Conservation (phyloP, 345 rosid species). For the Passiflora organensis region DNA sequence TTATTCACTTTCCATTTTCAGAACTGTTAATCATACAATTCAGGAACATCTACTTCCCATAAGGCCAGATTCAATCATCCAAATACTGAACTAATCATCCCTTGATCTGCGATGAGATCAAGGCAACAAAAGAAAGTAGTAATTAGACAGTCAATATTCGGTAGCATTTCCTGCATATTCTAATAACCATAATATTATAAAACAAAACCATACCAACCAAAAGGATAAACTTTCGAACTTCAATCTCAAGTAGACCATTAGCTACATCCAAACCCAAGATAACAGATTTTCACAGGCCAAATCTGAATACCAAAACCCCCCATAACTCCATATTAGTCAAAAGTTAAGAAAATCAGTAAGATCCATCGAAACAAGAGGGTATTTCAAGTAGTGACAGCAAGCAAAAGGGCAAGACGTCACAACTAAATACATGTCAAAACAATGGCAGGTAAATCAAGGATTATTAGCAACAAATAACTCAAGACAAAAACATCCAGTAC, state of each 20-base stretch:
- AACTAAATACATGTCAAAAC: neutral
- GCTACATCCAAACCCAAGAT: neutral
- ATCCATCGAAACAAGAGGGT: slow-evolving; percentile 12
- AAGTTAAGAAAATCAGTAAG: slow-evolving; percentile 9
- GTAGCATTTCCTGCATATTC: neutral
- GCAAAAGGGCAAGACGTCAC: neutral
- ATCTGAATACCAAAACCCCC: slow-evolving; percentile 8
- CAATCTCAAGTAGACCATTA: neutral
- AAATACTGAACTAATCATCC: slow-evolving; percentile 4
- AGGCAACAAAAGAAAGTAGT: neutral
- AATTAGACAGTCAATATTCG: neutral
- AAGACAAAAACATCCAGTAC: neutral
- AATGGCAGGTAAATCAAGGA: slow-evolving; percentile 9
- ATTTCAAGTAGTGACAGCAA: neutral
- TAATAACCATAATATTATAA: neutral
- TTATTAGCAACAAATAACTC: neutral
- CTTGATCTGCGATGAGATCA: neutral
- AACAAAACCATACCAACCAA: neutral
- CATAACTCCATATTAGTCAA: slow-evolving; percentile 1
- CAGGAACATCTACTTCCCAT: neutral
- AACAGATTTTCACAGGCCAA: neutral
- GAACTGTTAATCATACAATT: neutral
- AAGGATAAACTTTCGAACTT: neutral
- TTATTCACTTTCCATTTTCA: neutral
- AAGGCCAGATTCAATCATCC: slow-evolving; percentile 1